phyloP scores from a whole-genome alignment of 805 yeast species.

The Wickerhamomyces subpelliculosus region DNA sequence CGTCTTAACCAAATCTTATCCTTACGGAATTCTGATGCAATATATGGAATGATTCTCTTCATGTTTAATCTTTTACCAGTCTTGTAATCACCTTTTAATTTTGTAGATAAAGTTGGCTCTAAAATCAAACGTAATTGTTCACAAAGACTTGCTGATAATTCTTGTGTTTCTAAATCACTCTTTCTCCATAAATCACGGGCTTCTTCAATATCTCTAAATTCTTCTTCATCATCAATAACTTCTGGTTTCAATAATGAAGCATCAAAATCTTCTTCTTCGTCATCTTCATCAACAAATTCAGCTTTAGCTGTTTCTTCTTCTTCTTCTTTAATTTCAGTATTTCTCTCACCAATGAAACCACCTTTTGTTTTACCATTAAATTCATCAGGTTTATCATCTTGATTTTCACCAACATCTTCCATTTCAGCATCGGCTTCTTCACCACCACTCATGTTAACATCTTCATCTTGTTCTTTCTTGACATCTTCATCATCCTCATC shows the following conservation, averaged over 20 bases:
- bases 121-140: slow-evolving; percentile 90
- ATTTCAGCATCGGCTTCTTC: slow-evolving; percentile 19
- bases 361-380: slow-evolving; percentile 43
- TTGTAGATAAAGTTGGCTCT: slow-evolving; percentile 96
- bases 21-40: slow-evolving; percentile 94
- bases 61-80: slow-evolving; percentile 95
- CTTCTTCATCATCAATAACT: slow-evolving; percentile 18
- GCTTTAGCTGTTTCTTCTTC: slow-evolving; percentile 28
- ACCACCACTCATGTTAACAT: slow-evolving; percentile 25
- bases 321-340: slow-evolving; percentile 18
- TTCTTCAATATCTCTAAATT: slow-evolving; percentile 49
- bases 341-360: slow-evolving; percentile 44
- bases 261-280: slow-evolving; percentile 22
- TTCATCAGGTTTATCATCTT: slow-evolving; percentile 33
- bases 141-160: slow-evolving; percentile 76
- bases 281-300: slow-evolving; percentile 20
- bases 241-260: slow-evolving; percentile 17
- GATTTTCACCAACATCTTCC: slow-evolving; percentile 23
- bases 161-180: slow-evolving; percentile 82
- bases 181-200: slow-evolving; percentile 77
- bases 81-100: slow-evolving; percentile 89
- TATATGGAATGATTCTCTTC: slow-evolving; percentile 96
- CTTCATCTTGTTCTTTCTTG: slow-evolving; percentile 27
- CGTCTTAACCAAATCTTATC: slow-evolving; percentile 98
- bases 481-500: slow-evolving; percentile 32